These are phyloP conservation scores for Syzygium malaccense DNA, from an alignment of 441 rosid species.

Conservation along the genomic window DNA sequence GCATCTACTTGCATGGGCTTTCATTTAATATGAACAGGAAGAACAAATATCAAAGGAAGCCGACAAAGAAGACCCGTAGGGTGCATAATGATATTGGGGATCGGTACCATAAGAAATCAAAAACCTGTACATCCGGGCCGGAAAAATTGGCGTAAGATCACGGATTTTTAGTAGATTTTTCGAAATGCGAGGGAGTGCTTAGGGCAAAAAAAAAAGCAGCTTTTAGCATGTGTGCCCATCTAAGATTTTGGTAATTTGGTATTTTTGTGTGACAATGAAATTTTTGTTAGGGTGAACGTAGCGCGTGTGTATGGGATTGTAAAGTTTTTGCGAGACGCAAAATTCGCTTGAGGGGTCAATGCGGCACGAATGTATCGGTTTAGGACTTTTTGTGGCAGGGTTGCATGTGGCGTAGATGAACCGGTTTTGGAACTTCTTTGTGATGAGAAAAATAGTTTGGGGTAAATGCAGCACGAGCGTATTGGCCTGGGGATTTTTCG, in stretches of 20 bases:
- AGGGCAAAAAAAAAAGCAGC: not conserved
- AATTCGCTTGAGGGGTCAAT: not conserved
- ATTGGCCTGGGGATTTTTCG: not conserved
- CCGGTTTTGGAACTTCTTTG: not conserved
- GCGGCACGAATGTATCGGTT: rapidly evolving
- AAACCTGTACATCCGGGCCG: not conserved
- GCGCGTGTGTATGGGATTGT: not conserved
- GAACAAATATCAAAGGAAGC: not conserved
- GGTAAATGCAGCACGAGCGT: rapidly evolving
- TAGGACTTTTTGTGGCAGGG: not conserved
- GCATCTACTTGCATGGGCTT: not conserved
- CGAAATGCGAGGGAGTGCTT: not conserved
- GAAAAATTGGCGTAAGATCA: not conserved
- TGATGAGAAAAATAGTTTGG: not conserved
- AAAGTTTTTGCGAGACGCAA: not conserved
- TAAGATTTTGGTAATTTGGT: not conserved
- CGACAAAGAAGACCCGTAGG: not conserved
- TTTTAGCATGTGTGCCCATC: not conserved
- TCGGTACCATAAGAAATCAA: not conserved
- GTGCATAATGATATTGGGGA: not conserved
- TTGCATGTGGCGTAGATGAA: too few relatives aligned
- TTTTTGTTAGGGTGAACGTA: too few relatives aligned
- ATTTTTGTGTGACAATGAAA: not conserved
- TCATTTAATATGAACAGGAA: not conserved
- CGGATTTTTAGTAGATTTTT: not conserved